phyloP scores from a whole-genome alignment of 257 asterid species.

The Fraxinus americana region DNA sequence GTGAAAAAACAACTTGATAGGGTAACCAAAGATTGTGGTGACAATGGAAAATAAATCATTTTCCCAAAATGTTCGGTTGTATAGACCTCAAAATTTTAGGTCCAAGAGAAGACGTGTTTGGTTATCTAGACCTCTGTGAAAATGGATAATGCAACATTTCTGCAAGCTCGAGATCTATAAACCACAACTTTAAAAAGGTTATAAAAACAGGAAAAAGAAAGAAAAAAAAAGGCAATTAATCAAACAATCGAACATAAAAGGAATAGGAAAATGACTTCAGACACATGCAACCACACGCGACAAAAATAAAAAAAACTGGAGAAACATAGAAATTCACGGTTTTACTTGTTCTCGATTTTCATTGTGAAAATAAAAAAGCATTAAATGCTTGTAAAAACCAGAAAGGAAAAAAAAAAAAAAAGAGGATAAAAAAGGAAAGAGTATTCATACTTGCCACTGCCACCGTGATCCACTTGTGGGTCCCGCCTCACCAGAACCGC shows the following conservation, averaged over 20 bases:
- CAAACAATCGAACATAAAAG: background rate
- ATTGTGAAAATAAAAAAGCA: slow-evolving; percentile 9
- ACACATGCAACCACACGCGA: background rate
- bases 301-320: background rate
- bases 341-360: background rate
- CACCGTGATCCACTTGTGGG: slow-evolving; percentile 10
- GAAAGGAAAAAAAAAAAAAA: background rate
- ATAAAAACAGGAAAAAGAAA: background rate
- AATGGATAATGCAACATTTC: background rate
- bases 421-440: slow-evolving; percentile 20
- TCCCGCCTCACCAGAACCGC: slow-evolving; percentile 25
- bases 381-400: slow-evolving; percentile 1
- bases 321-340: background rate
- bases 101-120: background rate
- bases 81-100: background rate
- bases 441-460: slow-evolving; percentile 40
- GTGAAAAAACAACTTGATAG: background rate
- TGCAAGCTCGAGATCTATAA: background rate
- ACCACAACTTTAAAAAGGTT: background rate
- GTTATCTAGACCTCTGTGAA: background rate
- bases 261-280: background rate
- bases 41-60: background rate
- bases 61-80: background rate
- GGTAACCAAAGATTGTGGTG: background rate
- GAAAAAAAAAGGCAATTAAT: background rate